These are phyloP conservation scores for Talaromyces pinophilus DNA, from an alignment of 2,329 filamentous ascomycete species.

Conservation along the genomic window DNA sequence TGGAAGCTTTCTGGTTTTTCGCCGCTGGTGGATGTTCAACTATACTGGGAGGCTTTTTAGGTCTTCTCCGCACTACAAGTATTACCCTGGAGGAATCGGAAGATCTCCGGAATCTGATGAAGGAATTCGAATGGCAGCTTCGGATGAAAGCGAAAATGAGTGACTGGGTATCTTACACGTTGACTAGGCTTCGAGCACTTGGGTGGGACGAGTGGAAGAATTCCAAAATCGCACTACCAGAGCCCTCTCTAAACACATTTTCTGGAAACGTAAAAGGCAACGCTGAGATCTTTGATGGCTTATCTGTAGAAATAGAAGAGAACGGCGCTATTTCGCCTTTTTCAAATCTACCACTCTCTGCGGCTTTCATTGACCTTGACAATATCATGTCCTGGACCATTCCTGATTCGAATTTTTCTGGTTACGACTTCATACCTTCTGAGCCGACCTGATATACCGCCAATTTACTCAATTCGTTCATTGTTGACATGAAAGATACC, in stretches of 20 bases:
- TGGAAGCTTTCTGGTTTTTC: constrained; percentile 23
- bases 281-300: neutral
- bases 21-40: constrained; percentile 20
- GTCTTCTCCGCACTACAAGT: constrained; percentile 20
- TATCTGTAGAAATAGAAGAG: neutral
- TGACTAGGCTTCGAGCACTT: constrained; percentile 20
- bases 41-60: constrained; percentile 15
- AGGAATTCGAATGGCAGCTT: constrained; percentile 21
- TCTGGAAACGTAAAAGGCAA: neutral
- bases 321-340: neutral
- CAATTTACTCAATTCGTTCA: neutral
- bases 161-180: constrained; percentile 20
- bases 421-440: constrained; percentile 6
- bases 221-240: neutral
- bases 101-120: constrained; percentile 19
- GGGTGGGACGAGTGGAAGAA: constrained; percentile 21
- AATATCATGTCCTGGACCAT: constrained; percentile 12
- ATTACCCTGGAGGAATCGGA: constrained; percentile 15
- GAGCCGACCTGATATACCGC: neutral
- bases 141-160: constrained; percentile 22
- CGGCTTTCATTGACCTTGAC: constrained; percentile 5
- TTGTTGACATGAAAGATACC: neutral
- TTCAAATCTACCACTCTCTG: neutral
- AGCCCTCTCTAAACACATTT: neutral
- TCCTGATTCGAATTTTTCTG: neutral